phyloP scores from a whole-genome alignment of 371 early-diverging fungal genomes.

The Saksenaea oblongispora region DNA sequence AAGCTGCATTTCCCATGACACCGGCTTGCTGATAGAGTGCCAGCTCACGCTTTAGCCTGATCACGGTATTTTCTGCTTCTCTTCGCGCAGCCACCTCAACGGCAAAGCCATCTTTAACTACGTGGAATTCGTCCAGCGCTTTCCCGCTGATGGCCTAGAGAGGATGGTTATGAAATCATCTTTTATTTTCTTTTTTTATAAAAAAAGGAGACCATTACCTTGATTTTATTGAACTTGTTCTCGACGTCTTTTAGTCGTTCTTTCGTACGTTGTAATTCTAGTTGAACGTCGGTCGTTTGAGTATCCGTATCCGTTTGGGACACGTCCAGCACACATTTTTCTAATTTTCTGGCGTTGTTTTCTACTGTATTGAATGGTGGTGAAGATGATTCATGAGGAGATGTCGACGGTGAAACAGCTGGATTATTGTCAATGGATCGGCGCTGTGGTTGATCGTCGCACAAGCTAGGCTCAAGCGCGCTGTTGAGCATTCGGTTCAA shows the following conservation, averaged over 20 bases:
- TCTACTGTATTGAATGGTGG: background rate
- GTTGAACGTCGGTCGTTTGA: conserved; percentile 14
- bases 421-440: background rate
- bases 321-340: background rate
- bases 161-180: background rate
- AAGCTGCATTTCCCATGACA: conserved; percentile 15
- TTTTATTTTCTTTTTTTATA: too few species aligned
- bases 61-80: conserved; percentile 31
- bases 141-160: conserved; percentile 43
- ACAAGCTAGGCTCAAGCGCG: conserved; percentile 1
- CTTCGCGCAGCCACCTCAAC: conserved; percentile 39
- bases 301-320: background rate
- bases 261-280: conserved; percentile 31
- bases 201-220: conserved; percentile 34
- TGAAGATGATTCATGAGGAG: background rate
- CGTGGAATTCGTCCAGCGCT: conserved; percentile 49
- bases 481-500: conserved; percentile 27
- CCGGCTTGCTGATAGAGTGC: conserved; percentile 38
- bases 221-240: conserved; percentile 44
- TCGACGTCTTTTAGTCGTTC: conserved; percentile 35
- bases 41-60: conserved; percentile 36
- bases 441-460: background rate
- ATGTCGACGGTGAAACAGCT: background rate
- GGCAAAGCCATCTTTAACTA: conserved; percentile 45
- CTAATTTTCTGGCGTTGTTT: background rate